These are phyloP conservation scores for Nidularia pulvinata DNA, from an alignment of 768 basidiomycete species.

Conservation along the genomic window DNA sequence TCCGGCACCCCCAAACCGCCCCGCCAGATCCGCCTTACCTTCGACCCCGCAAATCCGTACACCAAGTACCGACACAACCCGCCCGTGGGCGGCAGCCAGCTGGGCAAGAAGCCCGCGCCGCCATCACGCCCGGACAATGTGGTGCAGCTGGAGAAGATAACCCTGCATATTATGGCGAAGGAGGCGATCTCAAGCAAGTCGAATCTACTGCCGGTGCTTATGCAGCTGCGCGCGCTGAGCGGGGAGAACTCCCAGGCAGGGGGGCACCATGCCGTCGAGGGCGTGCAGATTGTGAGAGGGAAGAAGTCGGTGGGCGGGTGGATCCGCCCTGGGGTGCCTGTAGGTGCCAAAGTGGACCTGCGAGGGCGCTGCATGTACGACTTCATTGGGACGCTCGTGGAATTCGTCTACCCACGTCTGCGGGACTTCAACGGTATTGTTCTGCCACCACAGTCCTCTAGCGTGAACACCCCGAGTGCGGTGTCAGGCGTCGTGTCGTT, in stretches of 20 bases:
- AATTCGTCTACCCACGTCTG: conserved; percentile 94
- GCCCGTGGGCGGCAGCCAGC: conserved; percentile 68
- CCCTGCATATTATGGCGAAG: conserved; percentile 86
- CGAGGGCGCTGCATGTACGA: conserved; percentile 94
- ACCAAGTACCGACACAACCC: conserved; percentile 76
- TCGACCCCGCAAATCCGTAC: conserved; percentile 83
- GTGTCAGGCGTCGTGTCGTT: conserved; percentile 90
- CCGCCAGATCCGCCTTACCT: conserved; percentile 62
- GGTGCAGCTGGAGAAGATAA: conserved; percentile 78
- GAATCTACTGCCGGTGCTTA: conserved; percentile 80
- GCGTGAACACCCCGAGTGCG: conserved; percentile 68
- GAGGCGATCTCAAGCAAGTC: conserved; percentile 71
- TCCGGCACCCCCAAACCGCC: conserved; percentile 46
- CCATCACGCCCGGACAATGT: conserved; percentile 69
- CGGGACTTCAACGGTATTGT: conserved; percentile 87
- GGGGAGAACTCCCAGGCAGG: conserved; percentile 80
- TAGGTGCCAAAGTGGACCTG: conserved; percentile 89
- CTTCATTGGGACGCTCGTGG: conserved; percentile 84
- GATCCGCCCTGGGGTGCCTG: conserved; percentile 80
- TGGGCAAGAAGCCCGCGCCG: conserved; percentile 68
- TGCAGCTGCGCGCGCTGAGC: conserved; percentile 84
- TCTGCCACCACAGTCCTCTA: conserved; percentile 75
- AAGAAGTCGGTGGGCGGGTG: conserved; percentile 77
- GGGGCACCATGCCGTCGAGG: conserved; percentile 65
- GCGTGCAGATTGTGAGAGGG: conserved; percentile 77